A percentile compares a stretch with the other conserved stretches of the same genome.
phyloP scores from a whole-genome alignment of 73 alveolate genomes.

The Effrenium voratum region DNA sequence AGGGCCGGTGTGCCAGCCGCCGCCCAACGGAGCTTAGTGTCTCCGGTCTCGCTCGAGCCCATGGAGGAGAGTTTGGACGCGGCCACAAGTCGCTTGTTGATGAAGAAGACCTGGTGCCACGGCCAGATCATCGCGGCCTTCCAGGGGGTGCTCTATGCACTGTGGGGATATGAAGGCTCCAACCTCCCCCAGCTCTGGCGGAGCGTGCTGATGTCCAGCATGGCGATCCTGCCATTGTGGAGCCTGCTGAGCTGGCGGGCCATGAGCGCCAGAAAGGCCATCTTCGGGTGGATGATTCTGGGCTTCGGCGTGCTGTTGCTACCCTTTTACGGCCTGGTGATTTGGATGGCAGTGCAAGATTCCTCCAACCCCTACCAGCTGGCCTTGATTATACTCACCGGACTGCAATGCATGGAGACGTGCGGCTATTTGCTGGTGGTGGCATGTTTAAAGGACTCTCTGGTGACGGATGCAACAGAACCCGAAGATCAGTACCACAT shows the following conservation, averaged over 20 bases:
- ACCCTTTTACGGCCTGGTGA: neutral
- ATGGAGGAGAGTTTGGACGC: conserved; percentile 70
- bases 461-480: conserved; percentile 27
- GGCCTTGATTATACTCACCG: conserved; percentile 44
- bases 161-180: conserved; percentile 33
- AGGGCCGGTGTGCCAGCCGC: too few relatives aligned
- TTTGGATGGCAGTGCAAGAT: conserved; percentile 12
- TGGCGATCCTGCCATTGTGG: conserved; percentile 51
- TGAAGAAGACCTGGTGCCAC: conserved; percentile 89
- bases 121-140: conserved; percentile 79
- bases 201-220: conserved; percentile 3
- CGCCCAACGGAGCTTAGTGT: too few relatives aligned
- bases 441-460: conserved; percentile 66
- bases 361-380: conserved; percentile 27
- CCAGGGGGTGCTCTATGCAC: conserved; percentile 36
- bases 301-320: conserved; percentile 36
- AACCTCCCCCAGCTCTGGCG: neutral
- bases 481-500: conserved; percentile 23
- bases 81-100: conserved; percentile 74
- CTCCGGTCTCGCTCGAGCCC: too few relatives aligned
- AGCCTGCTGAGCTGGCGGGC: conserved; percentile 49
- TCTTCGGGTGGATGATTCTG: conserved; percentile 31
- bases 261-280: conserved; percentile 36
- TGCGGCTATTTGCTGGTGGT: conserved; percentile 41
- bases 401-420: conserved; percentile 48